Evolutionary conservation across 495 filamentous ascomycete species (phyloP), one percentile per base, ranked within the genome.

Genomic region (Hyaloscypha variabilis): DNA sequence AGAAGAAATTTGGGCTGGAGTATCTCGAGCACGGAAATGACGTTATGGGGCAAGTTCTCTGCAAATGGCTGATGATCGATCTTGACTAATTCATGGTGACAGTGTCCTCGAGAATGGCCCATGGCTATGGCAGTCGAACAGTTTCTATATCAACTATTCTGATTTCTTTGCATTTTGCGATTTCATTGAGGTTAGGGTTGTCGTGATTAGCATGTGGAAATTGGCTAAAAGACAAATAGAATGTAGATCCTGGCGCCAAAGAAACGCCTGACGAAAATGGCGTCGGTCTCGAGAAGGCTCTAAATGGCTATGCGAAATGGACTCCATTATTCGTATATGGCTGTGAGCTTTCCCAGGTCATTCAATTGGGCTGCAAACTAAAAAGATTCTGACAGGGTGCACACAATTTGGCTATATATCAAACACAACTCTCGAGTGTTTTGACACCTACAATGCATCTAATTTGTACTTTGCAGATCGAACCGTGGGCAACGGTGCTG

Each of bases 391-490:
- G 39, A 17, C 39, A 46, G 39, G 1, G 2, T 46, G 39, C 39
- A 46, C 2, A 19, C 39, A 46, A 46, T 46, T 17, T 17, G 81
- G 73, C 14, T 88, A 85, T 73, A 76, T 78, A 10, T 78, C 79
- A 62, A 60, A 71, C 13, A 70, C 71, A 57, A 79, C 81, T 64
- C 81, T 79, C 34, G 81, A 72, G 1, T 91, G 88, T 74, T 82
- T 83, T 71, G 77, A 89, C 72, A 83, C 79, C 1, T 77, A 85
- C 67, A 84, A 91, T 70, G 73, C 82, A 5, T 78, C 77, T 54
- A 88, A 81, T 71, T 78, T 81, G 19, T 66, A 85, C 14, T 91
- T 81, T 74, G 82, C 83, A 31, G 86, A 91, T 66, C 70, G 77
- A 19, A 74, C 78, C 1, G 78, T 83, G 0, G 59, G 60, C 66